phyloP scores from a whole-genome alignment of 2,329 filamentous ascomycete species.

The Trichoderma asperellum region DNA sequence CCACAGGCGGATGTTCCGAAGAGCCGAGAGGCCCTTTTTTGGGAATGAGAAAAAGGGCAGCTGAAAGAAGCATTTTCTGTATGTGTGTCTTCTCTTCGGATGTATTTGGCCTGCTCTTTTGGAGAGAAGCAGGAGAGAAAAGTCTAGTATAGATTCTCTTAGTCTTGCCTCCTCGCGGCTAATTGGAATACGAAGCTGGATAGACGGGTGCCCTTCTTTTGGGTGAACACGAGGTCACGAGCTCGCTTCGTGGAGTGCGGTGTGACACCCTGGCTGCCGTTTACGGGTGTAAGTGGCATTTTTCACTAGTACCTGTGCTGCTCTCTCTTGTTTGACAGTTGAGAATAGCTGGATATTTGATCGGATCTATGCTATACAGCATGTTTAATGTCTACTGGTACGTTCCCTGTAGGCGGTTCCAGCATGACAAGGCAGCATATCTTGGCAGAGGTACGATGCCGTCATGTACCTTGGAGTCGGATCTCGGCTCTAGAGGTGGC shows the following conservation, averaged over 20 bases:
- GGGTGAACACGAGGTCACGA: slow-evolving; percentile 25
- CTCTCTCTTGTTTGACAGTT: not conserved
- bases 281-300: not conserved
- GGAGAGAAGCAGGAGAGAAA: not conserved
- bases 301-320: not conserved
- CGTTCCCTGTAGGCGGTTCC: not conserved
- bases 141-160: not conserved
- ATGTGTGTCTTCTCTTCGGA: not conserved
- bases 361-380: not conserved
- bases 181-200: slow-evolving; percentile 21
- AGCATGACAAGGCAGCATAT: not conserved
- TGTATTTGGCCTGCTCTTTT: not conserved
- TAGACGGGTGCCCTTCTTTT: not conserved
- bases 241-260: not conserved
- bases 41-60: not conserved
- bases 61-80: not conserved
- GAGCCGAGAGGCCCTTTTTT: not conserved
- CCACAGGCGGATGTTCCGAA: slow-evolving; percentile 7
- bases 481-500: not conserved
- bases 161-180: not conserved
- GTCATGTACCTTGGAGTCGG: not conserved
- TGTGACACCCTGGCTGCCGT: not conserved
- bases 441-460: not conserved
- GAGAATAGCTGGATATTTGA: not conserved
- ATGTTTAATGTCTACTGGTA: not conserved